These are phyloP conservation scores for Saccharum spontaneum DNA, from an alignment of 176 grass and related monocot species.

Conservation along the genomic window DNA sequence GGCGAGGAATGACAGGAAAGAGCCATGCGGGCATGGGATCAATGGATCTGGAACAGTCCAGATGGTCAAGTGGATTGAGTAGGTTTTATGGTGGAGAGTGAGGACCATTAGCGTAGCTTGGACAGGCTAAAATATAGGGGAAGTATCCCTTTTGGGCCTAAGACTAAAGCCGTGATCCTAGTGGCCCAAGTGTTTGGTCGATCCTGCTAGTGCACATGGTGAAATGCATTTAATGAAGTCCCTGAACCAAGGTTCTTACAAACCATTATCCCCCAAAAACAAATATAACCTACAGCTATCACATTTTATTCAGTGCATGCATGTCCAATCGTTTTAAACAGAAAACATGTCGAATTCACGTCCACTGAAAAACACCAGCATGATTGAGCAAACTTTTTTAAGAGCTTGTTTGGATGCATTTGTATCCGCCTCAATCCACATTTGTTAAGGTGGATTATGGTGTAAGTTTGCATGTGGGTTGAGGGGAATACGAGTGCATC, in stretches of 20 bases:
- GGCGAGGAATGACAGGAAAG: background rate
- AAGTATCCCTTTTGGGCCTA: background rate
- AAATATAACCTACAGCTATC: background rate
- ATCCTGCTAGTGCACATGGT: background rate
- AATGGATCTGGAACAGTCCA: background rate
- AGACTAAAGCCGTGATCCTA: background rate
- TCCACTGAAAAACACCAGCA: background rate
- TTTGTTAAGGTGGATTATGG: background rate
- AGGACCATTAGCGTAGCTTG: background rate
- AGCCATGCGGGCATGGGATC: background rate
- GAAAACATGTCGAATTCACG: background rate
- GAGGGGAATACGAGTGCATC: background rate
- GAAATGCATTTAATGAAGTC: background rate
- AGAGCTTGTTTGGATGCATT: background rate
- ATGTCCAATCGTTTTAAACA: background rate
- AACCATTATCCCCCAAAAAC: background rate
- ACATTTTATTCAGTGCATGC: background rate
- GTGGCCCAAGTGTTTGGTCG: background rate
- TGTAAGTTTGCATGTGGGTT: background rate
- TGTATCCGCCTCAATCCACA: background rate
- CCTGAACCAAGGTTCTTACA: slow-evolving; percentile 1
- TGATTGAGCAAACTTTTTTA: background rate
- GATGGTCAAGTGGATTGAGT: background rate
- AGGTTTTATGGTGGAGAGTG: background rate
- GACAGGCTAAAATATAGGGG: background rate